Base-by-base conservation (phyloP, 129 eudicot genomes). In the Solidago caesia region DNA sequence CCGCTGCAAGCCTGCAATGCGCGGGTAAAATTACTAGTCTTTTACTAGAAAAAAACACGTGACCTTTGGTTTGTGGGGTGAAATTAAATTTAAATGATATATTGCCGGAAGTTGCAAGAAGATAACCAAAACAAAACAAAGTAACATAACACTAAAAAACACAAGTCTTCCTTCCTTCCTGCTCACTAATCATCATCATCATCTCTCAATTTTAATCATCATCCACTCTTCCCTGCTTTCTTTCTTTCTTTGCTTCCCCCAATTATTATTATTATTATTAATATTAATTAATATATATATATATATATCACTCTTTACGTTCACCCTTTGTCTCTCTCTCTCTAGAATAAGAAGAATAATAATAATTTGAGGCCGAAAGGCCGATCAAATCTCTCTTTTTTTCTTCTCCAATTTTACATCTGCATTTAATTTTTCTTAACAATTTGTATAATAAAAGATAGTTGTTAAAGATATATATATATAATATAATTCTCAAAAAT, bases 301-400 rank as follows among this genome's bases (percentile, higher is more conserved):
- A 33, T 33, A 33, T 33, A 33, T 33, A 33, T 33, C 53, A 48
- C 11, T 8, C 53, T 48, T 59, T 15, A 15, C 8, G 10, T 21
- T 59, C 64, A 58, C 27, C 27, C 63, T 21, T 3, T 21, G 21
- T 21, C 21, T 21, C 39, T 58, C 33, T 57, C 7, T 57, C 64
- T 58, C 64, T 58, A 26, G 15, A 14, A 49, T 73, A 33, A 33
- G 53, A 51, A 78, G 74, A 70, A 76, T 73, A 78, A 74, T 58
- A 33, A 33, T 33, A 33, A 65, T 57, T 78, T 77, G 76, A 49
- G 51, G 47, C 60, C 46, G 48, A 21, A 15, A 15, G 66, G 59
- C 60, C 44, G 27, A 59, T 77, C 81, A 16, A 59, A 70, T 47
- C 13, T 68, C 64, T 59, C 55, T 77, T 70, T 42, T 59, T 15